Percentiles rank a stretch among this genome's conserved stretches.
These are phyloP conservation scores for Conticribra weissflogii DNA, from an alignment of 108 stramenopile genomes.

Conservation along the genomic window DNA sequence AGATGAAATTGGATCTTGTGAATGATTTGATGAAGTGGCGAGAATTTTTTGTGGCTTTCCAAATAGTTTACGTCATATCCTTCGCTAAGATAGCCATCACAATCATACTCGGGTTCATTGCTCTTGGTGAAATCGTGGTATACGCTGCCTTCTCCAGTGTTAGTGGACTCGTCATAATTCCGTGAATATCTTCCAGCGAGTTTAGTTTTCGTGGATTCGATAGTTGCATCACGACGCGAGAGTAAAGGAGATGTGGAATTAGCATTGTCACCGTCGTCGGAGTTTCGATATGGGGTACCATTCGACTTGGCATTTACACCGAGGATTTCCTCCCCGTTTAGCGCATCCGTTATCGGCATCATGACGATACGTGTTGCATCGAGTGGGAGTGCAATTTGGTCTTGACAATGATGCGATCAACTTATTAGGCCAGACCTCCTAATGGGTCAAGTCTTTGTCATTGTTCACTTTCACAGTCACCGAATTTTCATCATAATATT, in stretches of 20 bases:
- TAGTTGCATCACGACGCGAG: not conserved
- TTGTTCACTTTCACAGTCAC: no score
- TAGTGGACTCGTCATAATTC: not conserved
- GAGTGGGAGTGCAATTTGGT: no score
- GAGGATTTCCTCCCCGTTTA: no score
- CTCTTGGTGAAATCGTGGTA: constrained; percentile 8
- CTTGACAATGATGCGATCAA: no score
- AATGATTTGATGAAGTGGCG: not conserved
- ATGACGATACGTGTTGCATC: no score
- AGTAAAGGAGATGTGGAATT: not conserved
- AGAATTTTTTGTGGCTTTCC: constrained; percentile 4
- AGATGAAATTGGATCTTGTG: not conserved
- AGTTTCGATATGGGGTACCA: no score
- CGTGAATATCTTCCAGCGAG: not conserved
- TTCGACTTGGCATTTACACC: no score
- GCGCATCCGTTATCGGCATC: no score
- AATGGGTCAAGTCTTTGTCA: no score
- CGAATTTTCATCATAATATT: no score
- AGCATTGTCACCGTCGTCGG: not conserved
- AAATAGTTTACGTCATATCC: constrained; percentile 4
- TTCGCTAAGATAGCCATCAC: constrained; percentile 1
- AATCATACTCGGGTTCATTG: not conserved
- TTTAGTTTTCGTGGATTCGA: not conserved
- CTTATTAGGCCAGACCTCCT: no score
- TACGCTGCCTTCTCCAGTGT: not conserved